Evolutionary conservation across 176 grass and related monocot genomes (phyloP).

Genomic region (Cenchrus fungigraminus): DNA sequence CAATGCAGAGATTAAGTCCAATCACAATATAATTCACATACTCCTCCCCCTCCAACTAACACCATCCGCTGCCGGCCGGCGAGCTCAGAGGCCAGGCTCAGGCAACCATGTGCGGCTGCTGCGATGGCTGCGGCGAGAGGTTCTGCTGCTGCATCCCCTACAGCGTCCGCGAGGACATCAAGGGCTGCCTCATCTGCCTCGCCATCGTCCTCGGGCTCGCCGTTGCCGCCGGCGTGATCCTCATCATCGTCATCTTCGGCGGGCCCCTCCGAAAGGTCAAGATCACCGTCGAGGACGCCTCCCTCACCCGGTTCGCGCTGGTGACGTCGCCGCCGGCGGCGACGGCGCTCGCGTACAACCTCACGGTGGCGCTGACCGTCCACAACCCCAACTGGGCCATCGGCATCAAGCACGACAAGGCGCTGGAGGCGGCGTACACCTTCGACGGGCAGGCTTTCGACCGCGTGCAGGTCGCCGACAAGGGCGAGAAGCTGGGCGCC

Average conservation of each 20-base stretch:
- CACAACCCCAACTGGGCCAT: slow-evolving; percentile 56
- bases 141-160: neutral
- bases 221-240: neutral
- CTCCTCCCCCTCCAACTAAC: too few relatives aligned
- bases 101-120: slow-evolving; percentile 25
- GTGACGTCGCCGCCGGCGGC: neutral
- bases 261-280: slow-evolving; percentile 12
- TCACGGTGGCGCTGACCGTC: slow-evolving; percentile 33
- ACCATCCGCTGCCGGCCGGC: too few relatives aligned
- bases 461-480: slow-evolving; percentile 30
- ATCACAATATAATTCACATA: too few relatives aligned
- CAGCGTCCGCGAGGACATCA: neutral
- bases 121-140: neutral
- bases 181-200: neutral
- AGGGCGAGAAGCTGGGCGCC: neutral
- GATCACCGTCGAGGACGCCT: slow-evolving; percentile 37
- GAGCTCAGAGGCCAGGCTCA: neutral
- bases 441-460: slow-evolving; percentile 57
- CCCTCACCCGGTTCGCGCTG: slow-evolving; percentile 50
- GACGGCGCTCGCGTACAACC: slow-evolving; percentile 47
- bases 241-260: slow-evolving; percentile 31
- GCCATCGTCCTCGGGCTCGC: neutral
- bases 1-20: too few relatives aligned
- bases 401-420: slow-evolving; percentile 34
- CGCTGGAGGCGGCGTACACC: slow-evolving; percentile 39